Evolutionary conservation across 2,329 filamentous ascomycete species (phyloP).

Genomic region (Phyllosticta citribraziliensis): DNA sequence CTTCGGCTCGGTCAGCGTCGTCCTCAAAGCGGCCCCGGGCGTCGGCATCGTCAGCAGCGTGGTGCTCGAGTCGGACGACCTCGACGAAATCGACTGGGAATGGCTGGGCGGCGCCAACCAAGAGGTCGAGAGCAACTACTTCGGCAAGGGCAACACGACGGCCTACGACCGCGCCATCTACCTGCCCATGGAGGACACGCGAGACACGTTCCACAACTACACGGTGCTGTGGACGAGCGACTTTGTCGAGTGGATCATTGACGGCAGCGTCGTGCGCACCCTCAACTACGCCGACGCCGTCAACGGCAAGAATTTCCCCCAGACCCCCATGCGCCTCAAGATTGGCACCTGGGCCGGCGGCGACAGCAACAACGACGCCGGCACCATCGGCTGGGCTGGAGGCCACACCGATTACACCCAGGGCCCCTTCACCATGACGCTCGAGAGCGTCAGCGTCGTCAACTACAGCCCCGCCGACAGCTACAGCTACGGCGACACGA

Average conservation of each 20-base stretch:
- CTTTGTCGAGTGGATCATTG: slow-evolving; percentile 58
- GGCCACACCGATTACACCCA: slow-evolving; percentile 36
- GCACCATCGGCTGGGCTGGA: slow-evolving; percentile 55
- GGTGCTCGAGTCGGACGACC: slow-evolving; percentile 67
- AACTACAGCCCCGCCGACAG: slow-evolving; percentile 36
- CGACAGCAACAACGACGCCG: slow-evolving; percentile 30
- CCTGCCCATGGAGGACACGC: slow-evolving; percentile 40
- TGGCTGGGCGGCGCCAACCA: slow-evolving; percentile 56
- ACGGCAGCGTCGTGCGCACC: slow-evolving; percentile 55
- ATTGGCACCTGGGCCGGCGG: slow-evolving; percentile 32
- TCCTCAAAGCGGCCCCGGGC: slow-evolving; percentile 62
- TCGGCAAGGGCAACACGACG: slow-evolving; percentile 56
- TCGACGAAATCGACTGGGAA: slow-evolving; percentile 77
- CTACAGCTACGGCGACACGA: slow-evolving; percentile 35
- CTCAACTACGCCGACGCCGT: slow-evolving; percentile 48
- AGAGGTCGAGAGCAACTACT: slow-evolving; percentile 59
- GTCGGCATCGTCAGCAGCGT: slow-evolving; percentile 64
- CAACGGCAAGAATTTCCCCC: slow-evolving; percentile 54
- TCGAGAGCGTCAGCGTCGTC: slow-evolving; percentile 33
- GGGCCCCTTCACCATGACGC: slow-evolving; percentile 36
- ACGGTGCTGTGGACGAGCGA: slow-evolving; percentile 59
- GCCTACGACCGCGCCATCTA: slow-evolving; percentile 56
- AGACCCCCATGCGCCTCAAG: slow-evolving; percentile 55
- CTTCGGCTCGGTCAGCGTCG: slow-evolving; percentile 63
- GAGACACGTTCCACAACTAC: slow-evolving; percentile 51